A percentile compares a stretch with the other conserved stretches of the same genome.
phyloP scores from a whole-genome alignment of 1,284 basidiomycete species.

The Cryptococcus neoformans region DNA sequence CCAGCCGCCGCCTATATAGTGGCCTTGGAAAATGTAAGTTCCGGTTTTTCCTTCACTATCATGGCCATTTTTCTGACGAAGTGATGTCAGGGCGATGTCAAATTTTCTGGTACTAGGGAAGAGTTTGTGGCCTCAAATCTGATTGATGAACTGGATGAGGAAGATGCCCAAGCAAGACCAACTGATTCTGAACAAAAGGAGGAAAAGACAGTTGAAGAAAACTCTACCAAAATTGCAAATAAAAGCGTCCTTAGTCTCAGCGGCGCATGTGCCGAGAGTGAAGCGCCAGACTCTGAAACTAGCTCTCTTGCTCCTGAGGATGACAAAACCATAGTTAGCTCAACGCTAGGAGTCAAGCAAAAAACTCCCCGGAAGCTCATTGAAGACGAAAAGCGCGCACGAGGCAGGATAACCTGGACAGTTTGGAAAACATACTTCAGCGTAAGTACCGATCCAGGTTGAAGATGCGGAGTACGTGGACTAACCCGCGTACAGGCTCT shows the following conservation, averaged over 20 bases:
- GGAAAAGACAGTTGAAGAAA: constrained; percentile 47
- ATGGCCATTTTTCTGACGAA: neutral
- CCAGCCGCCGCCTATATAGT: constrained; percentile 51
- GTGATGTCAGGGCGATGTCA: constrained; percentile 57
- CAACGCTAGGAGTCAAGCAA: constrained; percentile 28
- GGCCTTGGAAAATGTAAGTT: constrained; percentile 69
- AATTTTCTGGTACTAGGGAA: constrained; percentile 66
- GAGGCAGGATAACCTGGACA: constrained; percentile 68
- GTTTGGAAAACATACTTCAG: constrained; percentile 79
- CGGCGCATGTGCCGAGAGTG: constrained; percentile 18
- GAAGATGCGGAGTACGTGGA: neutral
- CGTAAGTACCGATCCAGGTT: constrained; percentile 49
- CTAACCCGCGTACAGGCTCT: constrained; percentile 16
- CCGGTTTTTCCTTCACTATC: neutral
- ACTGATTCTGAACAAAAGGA: constrained; percentile 50
- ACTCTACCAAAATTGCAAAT: constrained; percentile 33
- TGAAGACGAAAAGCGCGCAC: constrained; percentile 84
- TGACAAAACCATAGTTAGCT: constrained; percentile 24
- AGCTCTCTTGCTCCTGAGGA: constrained; percentile 39
- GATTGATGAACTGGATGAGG: constrained; percentile 64
- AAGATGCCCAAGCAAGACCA: constrained; percentile 51
- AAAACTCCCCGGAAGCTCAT: constrained; percentile 78
- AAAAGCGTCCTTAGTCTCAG: constrained; percentile 34
- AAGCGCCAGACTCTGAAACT: constrained; percentile 41
- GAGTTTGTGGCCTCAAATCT: constrained; percentile 66